Percentiles rank a stretch among this genome's conserved stretches.
These are phyloP conservation scores for Penicillium sp. DNA, from an alignment of 2,329 filamentous ascomycete genomes.

Conservation along the genomic window DNA sequence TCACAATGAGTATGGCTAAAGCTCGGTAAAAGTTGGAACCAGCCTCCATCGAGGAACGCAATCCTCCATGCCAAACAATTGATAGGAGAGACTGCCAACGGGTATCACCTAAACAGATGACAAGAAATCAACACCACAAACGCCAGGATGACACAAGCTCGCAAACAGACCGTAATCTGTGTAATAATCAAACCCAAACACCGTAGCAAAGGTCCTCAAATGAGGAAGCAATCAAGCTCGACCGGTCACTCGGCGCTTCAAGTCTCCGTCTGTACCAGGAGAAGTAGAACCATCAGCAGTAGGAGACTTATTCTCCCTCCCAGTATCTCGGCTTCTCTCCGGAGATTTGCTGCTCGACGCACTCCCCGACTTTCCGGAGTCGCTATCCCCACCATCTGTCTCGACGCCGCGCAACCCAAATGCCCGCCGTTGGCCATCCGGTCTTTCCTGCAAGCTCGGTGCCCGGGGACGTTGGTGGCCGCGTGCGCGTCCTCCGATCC, in stretches of 20 bases:
- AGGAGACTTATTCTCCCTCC: conserved; percentile 25
- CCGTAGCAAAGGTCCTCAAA: background rate
- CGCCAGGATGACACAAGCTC: background rate
- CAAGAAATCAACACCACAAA: background rate
- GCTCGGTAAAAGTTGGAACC: background rate
- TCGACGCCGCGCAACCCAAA: conserved; percentile 37
- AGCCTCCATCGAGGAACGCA: background rate
- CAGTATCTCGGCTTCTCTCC: background rate
- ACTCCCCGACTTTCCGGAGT: conserved; percentile 5
- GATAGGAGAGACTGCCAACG: background rate
- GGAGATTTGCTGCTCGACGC: background rate
- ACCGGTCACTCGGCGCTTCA: conserved; percentile 23
- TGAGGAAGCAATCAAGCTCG: conserved; percentile 16
- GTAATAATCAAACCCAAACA: background rate
- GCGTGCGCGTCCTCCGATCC: conserved; percentile 56
- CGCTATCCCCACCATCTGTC: conserved; percentile 22
- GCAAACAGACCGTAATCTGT: background rate
- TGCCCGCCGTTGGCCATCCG: conserved; percentile 52
- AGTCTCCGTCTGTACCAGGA: conserved; percentile 16
- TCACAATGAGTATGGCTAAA: conserved; percentile 6
- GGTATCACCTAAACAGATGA: conserved; percentile 6
- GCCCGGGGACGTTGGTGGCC: conserved; percentile 63
- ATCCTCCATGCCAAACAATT: background rate
- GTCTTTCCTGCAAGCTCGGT: conserved; percentile 65
- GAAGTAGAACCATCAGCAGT: conserved; percentile 6